Evolutionary conservation across 2,329 filamentous ascomycete genomes (phyloP).

Genomic region (Plectosphaerella sp.): DNA sequence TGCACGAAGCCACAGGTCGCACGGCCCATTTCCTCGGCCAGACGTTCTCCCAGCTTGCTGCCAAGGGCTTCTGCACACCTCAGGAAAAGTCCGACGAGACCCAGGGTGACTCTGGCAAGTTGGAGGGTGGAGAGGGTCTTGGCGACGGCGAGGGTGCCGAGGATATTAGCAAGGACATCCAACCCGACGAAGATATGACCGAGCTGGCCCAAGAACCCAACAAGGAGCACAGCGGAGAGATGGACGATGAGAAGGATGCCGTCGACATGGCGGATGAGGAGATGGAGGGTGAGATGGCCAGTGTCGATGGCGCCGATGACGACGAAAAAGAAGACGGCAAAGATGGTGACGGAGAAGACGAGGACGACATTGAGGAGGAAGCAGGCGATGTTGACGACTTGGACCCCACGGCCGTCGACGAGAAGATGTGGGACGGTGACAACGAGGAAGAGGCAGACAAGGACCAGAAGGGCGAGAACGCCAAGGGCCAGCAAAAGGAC

Average conservation of each 20-base stretch:
- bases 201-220: conserved; percentile 86
- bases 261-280: conserved; percentile 93
- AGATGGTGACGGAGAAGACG: conserved; percentile 54
- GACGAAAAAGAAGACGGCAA: conserved; percentile 57
- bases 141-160: conserved; percentile 94
- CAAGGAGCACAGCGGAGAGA: conserved; percentile 58
- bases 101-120: conserved; percentile 66
- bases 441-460: conserved; percentile 77
- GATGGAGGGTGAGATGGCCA: conserved; percentile 77
- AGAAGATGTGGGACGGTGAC: conserved; percentile 97
- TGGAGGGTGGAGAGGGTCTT: conserved; percentile 88
- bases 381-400: conserved; percentile 86
- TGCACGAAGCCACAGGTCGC: conserved; percentile 69
- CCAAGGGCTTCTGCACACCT: conserved; percentile 88
- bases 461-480: conserved; percentile 70
- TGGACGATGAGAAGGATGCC: conserved; percentile 77
- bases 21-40: conserved; percentile 73
- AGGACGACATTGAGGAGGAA: conserved; percentile 83
- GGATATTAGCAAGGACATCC: conserved; percentile 96
- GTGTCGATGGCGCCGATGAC: conserved; percentile 57
- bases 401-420: conserved; percentile 85
- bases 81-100: conserved; percentile 72
- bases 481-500: conserved; percentile 65
- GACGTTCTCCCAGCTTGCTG: conserved; percentile 72
- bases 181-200: conserved; percentile 86